Conservation (phyloP, 495 filamentous ascomycete genomes). For the Podospora fimiseda region DNA sequence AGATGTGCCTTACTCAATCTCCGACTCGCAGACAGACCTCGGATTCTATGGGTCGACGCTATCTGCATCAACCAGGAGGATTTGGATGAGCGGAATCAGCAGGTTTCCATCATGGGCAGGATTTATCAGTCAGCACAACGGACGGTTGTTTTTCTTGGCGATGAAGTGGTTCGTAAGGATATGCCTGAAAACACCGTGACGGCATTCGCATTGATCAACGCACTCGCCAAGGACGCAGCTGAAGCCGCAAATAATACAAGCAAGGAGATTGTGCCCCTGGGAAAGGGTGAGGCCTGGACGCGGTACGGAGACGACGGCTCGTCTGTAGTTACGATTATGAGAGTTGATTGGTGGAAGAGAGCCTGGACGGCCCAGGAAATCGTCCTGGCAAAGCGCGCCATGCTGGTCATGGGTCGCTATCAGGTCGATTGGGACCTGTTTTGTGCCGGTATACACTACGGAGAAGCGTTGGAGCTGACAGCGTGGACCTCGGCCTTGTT, state of each 20-base stretch:
- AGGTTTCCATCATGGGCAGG: constrained; percentile 8
- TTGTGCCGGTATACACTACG: neutral
- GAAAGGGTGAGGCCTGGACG: too few relatives aligned
- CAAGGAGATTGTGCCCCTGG: too few relatives aligned
- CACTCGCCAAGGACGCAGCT: constrained; percentile 1
- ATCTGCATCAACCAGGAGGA: constrained; percentile 21
- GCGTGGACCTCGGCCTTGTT: neutral
- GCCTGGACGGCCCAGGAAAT: constrained; percentile 18
- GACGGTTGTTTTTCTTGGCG: constrained; percentile 11
- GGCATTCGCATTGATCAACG: constrained; percentile 1
- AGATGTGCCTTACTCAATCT: constrained; percentile 7
- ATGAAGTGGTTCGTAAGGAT: neutral
- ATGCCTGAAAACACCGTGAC: neutral
- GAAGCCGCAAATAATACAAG: neutral
- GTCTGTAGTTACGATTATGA: neutral
- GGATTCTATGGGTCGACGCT: constrained; percentile 16
- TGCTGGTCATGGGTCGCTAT: neutral
- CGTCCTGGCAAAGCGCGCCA: constrained; percentile 7
- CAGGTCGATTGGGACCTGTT: constrained; percentile 8
- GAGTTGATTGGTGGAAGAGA: constrained; percentile 12
- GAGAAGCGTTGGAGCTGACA: neutral
- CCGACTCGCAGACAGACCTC: neutral
- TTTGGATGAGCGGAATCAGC: constrained; percentile 7
- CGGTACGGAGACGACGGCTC: neutral
- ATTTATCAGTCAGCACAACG: constrained; percentile 10